A percentile compares a stretch with the other conserved stretches of the same genome.
Evolutionary conservation across 2,329 filamentous ascomycete species (phyloP).

Genomic region (Ophiobolus disseminans): DNA sequence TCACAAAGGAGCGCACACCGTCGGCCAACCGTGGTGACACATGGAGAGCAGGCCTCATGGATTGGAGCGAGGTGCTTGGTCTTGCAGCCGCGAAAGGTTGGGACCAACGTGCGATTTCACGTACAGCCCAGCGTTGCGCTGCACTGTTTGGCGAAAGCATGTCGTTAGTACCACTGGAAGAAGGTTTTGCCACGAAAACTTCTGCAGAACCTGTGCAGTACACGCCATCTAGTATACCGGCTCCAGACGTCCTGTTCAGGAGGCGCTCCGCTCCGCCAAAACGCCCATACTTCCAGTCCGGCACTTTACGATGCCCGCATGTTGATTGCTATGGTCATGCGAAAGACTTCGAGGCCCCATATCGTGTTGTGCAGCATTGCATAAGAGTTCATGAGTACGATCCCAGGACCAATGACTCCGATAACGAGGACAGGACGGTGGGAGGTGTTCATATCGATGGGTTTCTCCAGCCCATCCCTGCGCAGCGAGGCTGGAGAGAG

Average conservation of each 20-base stretch:
- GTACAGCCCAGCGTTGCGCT: constrained; percentile 76
- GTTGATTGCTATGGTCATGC: constrained; percentile 35
- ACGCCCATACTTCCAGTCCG: constrained; percentile 37
- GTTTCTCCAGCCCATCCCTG: constrained; percentile 64
- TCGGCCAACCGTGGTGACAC: constrained; percentile 19
- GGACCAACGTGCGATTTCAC: constrained; percentile 66
- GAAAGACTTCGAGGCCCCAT: constrained; percentile 32
- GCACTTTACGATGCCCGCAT: constrained; percentile 43
- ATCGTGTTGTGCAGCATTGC: constrained; percentile 54
- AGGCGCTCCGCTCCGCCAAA: constrained; percentile 10
- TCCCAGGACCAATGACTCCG: constrained; percentile 51
- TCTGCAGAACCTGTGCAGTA: constrained; percentile 43
- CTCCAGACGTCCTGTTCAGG: constrained; percentile 7
- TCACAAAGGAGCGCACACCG: constrained; percentile 9
- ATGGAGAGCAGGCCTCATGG: constrained; percentile 45
- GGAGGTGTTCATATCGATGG: constrained; percentile 74
- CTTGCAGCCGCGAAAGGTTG: constrained; percentile 79
- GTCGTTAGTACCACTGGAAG: constrained; percentile 64
- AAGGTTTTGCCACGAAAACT: constrained; percentile 39
- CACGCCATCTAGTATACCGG: constrained; percentile 38
- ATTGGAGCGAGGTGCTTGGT: constrained; percentile 87
- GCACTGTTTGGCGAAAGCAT: constrained; percentile 77
- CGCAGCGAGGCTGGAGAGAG: constrained; percentile 39
- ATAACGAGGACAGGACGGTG: constrained; percentile 56
- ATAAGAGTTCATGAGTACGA: constrained; percentile 54